Evolutionary conservation across 2,329 filamentous ascomycete species (phyloP).

Genomic region (Colletotrichum plurivorum): DNA sequence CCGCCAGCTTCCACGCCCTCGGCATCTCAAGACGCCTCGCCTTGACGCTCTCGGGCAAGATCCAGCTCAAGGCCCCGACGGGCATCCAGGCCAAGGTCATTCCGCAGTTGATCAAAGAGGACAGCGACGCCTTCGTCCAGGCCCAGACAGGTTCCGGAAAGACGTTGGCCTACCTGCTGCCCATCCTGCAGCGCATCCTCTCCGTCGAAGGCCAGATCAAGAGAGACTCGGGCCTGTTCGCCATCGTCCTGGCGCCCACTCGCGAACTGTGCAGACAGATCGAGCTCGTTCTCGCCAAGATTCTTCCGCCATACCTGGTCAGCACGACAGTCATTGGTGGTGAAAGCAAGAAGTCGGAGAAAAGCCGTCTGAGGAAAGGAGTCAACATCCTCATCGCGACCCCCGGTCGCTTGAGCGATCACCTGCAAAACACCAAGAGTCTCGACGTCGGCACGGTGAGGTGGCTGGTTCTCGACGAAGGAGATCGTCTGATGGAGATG

Average conservation of each 20-base stretch:
- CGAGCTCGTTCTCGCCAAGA: slow-evolving; percentile 84
- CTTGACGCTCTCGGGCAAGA: slow-evolving; percentile 85
- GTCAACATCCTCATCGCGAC: slow-evolving; percentile 97
- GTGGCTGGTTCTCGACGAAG: slow-evolving; percentile 96
- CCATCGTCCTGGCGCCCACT: slow-evolving; percentile 93
- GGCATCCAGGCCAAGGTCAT: slow-evolving; percentile 95
- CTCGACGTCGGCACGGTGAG: slow-evolving; percentile 90
- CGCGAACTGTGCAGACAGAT: slow-evolving; percentile 97
- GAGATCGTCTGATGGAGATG: slow-evolving; percentile 97
- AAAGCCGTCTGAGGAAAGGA: slow-evolving; percentile 92
- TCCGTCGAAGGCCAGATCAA: slow-evolving; percentile 80
- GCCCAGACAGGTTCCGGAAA: slow-evolving; percentile 98
- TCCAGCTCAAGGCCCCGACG: slow-evolving; percentile 91
- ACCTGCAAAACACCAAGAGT: slow-evolving; percentile 91
- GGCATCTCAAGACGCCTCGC: slow-evolving; percentile 87
- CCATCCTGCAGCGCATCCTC: slow-evolving; percentile 90
- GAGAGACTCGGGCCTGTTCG: slow-evolving; percentile 90
- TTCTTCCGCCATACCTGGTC: slow-evolving; percentile 94
- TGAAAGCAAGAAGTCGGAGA: slow-evolving; percentile 84
- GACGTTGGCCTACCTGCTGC: slow-evolving; percentile 94
- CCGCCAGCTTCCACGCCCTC: slow-evolving; percentile 88
- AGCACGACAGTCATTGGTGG: slow-evolving; percentile 84
- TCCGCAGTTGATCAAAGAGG: slow-evolving; percentile 81
- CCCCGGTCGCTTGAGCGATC: slow-evolving; percentile 90
- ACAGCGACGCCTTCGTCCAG: slow-evolving; percentile 94